These are phyloP conservation scores for Penicillium bialowiezense DNA, from an alignment of 495 filamentous ascomycete genomes.

Conservation along the genomic window DNA sequence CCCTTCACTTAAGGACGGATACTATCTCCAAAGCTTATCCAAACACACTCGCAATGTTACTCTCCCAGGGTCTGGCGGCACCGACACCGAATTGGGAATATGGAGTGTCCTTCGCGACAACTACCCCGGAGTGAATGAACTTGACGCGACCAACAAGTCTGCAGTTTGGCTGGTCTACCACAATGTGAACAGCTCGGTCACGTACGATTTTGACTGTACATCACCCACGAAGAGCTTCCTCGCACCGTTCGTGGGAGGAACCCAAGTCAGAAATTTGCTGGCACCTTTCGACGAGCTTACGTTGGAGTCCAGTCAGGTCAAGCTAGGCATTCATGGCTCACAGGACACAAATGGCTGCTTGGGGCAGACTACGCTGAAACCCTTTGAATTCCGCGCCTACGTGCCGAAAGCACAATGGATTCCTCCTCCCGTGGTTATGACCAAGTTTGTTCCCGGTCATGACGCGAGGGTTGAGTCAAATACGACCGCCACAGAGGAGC, in stretches of 20 bases:
- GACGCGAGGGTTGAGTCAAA: constrained; percentile 59
- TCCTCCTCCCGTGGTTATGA: constrained; percentile 63
- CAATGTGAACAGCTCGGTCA: constrained; percentile 52
- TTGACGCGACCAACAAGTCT: constrained; percentile 32
- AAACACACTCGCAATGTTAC: constrained; percentile 50
- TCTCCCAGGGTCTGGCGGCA: constrained; percentile 51
- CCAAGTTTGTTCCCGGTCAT: constrained; percentile 61
- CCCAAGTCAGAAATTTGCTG: constrained; percentile 61
- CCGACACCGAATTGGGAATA: constrained; percentile 60
- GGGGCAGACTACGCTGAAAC: constrained; percentile 46
- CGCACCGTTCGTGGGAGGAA: constrained; percentile 53
- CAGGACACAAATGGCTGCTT: constrained; percentile 54
- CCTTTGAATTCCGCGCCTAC: constrained; percentile 63
- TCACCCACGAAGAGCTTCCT: constrained; percentile 46
- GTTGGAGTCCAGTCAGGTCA: constrained; percentile 32
- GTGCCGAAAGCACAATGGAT: constrained; percentile 54
- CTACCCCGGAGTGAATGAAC: constrained; percentile 47
- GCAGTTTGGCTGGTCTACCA: constrained; percentile 65
- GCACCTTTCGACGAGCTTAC: constrained; percentile 56
- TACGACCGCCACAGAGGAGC: constrained; percentile 34
- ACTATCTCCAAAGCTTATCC: constrained; percentile 50
- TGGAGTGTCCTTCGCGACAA: constrained; percentile 59
- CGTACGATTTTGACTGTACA: constrained; percentile 59
- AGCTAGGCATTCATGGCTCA: constrained; percentile 42
- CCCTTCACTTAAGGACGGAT: constrained; percentile 65